These are phyloP conservation scores for Crucibulum laeve DNA, from an alignment of 768 basidiomycete genomes.

Conservation along the genomic window DNA sequence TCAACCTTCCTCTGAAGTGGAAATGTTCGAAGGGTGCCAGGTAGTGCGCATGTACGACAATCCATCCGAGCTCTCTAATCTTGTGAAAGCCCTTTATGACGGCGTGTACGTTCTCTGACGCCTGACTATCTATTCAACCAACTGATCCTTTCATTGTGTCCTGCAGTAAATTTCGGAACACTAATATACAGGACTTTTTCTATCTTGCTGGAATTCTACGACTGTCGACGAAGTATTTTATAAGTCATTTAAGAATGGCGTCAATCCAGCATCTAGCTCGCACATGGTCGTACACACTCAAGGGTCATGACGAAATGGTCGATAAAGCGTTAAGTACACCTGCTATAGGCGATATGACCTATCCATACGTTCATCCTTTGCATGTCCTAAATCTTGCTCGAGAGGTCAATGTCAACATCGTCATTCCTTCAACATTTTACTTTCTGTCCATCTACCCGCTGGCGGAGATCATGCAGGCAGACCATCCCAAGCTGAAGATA, in stretches of 20 bases:
- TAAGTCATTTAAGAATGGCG: conserved; percentile 44
- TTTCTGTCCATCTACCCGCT: conserved; percentile 57
- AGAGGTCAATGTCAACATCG: conserved; percentile 39
- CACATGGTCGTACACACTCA: conserved; percentile 51
- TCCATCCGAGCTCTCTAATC: conserved; percentile 41
- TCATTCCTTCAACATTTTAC: conserved; percentile 50
- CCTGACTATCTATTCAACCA: not conserved
- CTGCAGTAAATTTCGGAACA: conserved; percentile 30
- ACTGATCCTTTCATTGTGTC: not conserved
- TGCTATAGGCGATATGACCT: conserved; percentile 38
- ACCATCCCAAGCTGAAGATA: conserved; percentile 49
- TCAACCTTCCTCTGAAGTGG: conserved; percentile 24
- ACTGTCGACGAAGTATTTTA: conserved; percentile 57
- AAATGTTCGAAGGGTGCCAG: conserved; percentile 41
- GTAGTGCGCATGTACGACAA: conserved; percentile 50
- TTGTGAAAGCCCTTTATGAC: conserved; percentile 54
- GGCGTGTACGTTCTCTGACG: conserved; percentile 37
- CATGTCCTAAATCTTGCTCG: conserved; percentile 53
- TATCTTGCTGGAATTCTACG: conserved; percentile 54
- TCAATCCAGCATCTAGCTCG: conserved; percentile 43
- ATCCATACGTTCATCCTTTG: conserved; percentile 55
- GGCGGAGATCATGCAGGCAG: conserved; percentile 38
- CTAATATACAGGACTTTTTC: conserved; percentile 47
- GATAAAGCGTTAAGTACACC: conserved; percentile 39
- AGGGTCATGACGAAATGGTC: conserved; percentile 55